These are phyloP conservation scores for Stagonosporopsis vannaccii DNA, from an alignment of 2,329 filamentous ascomycete genomes.

Conservation along the genomic window DNA sequence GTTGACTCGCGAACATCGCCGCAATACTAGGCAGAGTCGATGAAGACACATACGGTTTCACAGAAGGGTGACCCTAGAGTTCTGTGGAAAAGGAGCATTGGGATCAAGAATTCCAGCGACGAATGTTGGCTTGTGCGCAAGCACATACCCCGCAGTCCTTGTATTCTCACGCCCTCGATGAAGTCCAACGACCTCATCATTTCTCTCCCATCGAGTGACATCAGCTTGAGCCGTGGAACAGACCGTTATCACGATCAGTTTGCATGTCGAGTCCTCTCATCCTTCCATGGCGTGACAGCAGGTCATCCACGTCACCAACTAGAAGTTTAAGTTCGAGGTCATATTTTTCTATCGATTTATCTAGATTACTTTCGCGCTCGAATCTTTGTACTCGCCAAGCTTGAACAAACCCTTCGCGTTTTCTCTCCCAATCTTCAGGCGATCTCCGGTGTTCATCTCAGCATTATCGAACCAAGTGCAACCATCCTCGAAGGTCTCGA, in stretches of 20 bases:
- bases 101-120: not conserved
- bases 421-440: conserved; percentile 55
- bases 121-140: not conserved
- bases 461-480: conserved; percentile 55
- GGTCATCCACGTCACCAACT: not conserved
- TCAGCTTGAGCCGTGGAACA: no score
- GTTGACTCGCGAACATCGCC: not conserved
- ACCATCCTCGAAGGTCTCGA: conserved; percentile 49
- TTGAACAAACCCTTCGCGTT: conserved; percentile 56
- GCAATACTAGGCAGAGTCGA: not conserved
- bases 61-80: not conserved
- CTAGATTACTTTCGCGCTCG: conserved; percentile 26
- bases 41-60: not conserved
- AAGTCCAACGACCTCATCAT: not conserved
- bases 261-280: no score
- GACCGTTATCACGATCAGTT: no score
- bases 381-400: conserved; percentile 32
- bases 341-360: not conserved
- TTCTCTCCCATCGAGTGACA: no score
- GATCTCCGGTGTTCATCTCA: conserved; percentile 48
- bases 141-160: not conserved
- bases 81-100: not conserved
- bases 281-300: no score
- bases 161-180: not conserved
- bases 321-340: not conserved